phyloP scores from a whole-genome alignment of 78 protist genomes.

The Parvularia atlantis region DNA sequence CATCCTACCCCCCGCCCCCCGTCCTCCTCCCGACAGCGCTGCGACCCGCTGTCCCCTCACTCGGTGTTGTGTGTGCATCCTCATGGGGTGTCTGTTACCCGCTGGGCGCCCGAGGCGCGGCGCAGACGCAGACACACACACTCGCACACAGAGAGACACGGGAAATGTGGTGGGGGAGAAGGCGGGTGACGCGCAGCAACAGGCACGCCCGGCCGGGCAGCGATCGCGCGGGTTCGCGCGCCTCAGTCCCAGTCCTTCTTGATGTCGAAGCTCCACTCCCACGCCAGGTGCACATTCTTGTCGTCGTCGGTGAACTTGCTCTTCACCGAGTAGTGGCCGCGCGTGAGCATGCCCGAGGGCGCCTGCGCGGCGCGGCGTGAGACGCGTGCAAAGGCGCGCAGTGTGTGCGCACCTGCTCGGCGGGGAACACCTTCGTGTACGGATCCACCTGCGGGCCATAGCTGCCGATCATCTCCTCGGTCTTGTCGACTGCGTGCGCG shows the following conservation, averaged over 20 bases:
- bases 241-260: slow-evolving; percentile 45
- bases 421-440: slow-evolving; percentile 23
- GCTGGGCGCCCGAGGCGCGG: too few species aligned
- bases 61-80: too few species aligned
- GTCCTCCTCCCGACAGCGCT: too few species aligned
- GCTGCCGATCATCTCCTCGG: slow-evolving; percentile 54
- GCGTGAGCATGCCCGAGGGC: slow-evolving; percentile 66
- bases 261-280: slow-evolving; percentile 57
- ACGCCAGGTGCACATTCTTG: slow-evolving; percentile 28
- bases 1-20: too few species aligned
- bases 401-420: not conserved
- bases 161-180: too few species aligned
- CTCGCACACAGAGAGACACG: too few species aligned
- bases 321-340: slow-evolving; percentile 71
- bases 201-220: too few species aligned
- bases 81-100: too few species aligned
- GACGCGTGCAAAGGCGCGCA: not conserved
- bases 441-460: slow-evolving; percentile 53
- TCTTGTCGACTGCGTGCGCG: slow-evolving; percentile 30
- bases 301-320: slow-evolving; percentile 67
- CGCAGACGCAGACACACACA: too few species aligned
- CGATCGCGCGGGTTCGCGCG: too few species aligned
- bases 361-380: slow-evolving; percentile 23
- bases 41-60: too few species aligned
- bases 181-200: too few species aligned